Evolutionary conservation across 176 grass and related monocot genomes (phyloP), one percentile per base, ranked within the genome.

Genomic region (Eremochloa ophiuroides): DNA sequence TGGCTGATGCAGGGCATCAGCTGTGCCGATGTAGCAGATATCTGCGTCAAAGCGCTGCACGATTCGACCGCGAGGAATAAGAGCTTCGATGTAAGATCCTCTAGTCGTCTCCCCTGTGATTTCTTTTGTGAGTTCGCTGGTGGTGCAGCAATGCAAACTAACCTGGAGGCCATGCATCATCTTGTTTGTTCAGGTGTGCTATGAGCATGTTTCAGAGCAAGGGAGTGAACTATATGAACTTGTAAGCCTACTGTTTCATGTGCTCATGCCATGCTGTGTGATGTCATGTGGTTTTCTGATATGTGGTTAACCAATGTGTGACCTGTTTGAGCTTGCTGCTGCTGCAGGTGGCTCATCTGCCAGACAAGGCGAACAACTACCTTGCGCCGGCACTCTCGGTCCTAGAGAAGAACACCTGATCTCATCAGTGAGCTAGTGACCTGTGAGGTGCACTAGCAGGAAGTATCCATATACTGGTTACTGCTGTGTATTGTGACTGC

Each of bases 291-390:
- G 66, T 25, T 40, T 63, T n/a, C 59, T 83, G 7, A 18, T 66
- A 18, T 33, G 6, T 23, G 8, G 56, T 60, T 60, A 60, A 60
- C 56, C n/a, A 26, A 28, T 71, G 30, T 3, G 53, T 27, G 25
- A 39, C 72, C 55, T 58, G 5, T 61, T 5, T 42, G 43, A 5
- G 46, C 17, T 71, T 43, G 39, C 1, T 40, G 38, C 25, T 42
- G n/a, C 68, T 82, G 56, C 80, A 94, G 88, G 92, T 94, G 4
- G 92, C 92, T 29, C 92, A 94, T 87, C 86, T 94, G 66, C 92
- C 92, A 7, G 92, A 91, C 92, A 94, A 94, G 86, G 88, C 92
- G 71, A 94, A 94, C 71, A 94, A 91, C 80, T 94, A 94, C 58
- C 86, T 94, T 15, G 74, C 92, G 4, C 92, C 88, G 56, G 92